Base-by-base conservation (phyloP, 441 rosid genomes). In the Dalechampia spathulata region DNA sequence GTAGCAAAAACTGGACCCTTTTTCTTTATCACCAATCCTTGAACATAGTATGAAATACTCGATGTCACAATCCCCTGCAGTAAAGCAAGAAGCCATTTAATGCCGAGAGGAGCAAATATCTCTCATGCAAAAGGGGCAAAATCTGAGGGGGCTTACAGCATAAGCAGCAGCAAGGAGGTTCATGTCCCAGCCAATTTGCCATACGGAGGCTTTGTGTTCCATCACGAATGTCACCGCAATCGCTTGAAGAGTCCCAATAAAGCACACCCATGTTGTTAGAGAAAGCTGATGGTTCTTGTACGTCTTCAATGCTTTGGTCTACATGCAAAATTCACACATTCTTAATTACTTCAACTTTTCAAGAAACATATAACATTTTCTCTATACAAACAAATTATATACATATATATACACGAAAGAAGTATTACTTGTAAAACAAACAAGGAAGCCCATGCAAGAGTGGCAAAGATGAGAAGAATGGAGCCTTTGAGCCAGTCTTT, bases 111-210 rank as follows among this genome's bases (percentile, higher is more conserved):
- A 30, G 8, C 8, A 30, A 30, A 30, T 30, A n/a, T 30, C 4
- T n/a, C n/a, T n/a, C n/a, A n/a, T n/a, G n/a, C n/a, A 38, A 6
- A 38, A 13, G 14, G 12, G 12, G 13, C 5, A 19, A 8, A 25
- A 2, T 8, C 2, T 8, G 4, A 45, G 30, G 55, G 51, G 21
- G 58, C 61, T 63, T 32, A 91, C 98, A 60, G 98, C 96, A 17
- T 87, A 91, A 44, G 96, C 98, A 47, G 98, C 95, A 50, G 98
- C 96, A 7, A 91, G 85, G 36, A 91, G 95, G 67, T 84, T 83
- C 93, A 86, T 86, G 86, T 91, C 96, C 69, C 80, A 82, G 52
- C 90, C 82, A 56, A 86, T 77, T 62, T 49, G 60, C 85, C 91
- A 91, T 45, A 36, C 93, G 17, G 87, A 72, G 48, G 77, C 44